Evolutionary conservation across 768 basidiomycete species (phyloP), one percentile per base, ranked within the genome.

Genomic region (Gloeophyllum trabeum): DNA sequence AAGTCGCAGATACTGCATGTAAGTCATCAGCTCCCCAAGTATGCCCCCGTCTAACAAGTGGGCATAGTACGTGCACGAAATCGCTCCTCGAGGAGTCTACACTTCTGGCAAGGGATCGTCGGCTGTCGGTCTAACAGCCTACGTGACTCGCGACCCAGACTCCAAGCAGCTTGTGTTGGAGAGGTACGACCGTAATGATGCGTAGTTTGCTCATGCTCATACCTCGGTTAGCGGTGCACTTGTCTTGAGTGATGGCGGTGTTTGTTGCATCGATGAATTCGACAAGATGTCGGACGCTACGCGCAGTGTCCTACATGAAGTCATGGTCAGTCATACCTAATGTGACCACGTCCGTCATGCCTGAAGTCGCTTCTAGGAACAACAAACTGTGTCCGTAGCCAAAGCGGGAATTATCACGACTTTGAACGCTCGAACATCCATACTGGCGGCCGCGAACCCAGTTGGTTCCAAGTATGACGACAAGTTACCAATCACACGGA

Each of bases 331-430:
- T 50, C 24, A 6, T 13, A 18, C 41, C 46, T 19, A 18, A 2
- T 30, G 28, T 30, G 28, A 30, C 7, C 1, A 1, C 28, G 5
- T 10, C 19, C 18, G 10, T 6, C 23, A 6, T 6, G 20, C 19
- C 42, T 36, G 22, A n/a, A 26, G 10, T 30, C n/a, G 26, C 32
- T 32, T 20, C 7, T 47, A 96, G 93, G 93, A 98, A 75, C 93
- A 97, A 79, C 93, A 97, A 79, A 98, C 94, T 1, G 94, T 97
- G 16, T 97, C 93, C 3, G 94, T 98, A 47, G 96, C 96, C 4
- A 99, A 98, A 63, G 96, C 96, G 0, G 96, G 96, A 6, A 99
- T 99, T 50, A 97, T 97, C 55, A 97, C 96, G 0, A 99, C 96
- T 0, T 70, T 99, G 45, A 99, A 99, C 53, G 96, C 96, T 0